These are phyloP conservation scores for Teunomyces gatunensis DNA, from an alignment of 805 yeast species.

Conservation along the genomic window DNA sequence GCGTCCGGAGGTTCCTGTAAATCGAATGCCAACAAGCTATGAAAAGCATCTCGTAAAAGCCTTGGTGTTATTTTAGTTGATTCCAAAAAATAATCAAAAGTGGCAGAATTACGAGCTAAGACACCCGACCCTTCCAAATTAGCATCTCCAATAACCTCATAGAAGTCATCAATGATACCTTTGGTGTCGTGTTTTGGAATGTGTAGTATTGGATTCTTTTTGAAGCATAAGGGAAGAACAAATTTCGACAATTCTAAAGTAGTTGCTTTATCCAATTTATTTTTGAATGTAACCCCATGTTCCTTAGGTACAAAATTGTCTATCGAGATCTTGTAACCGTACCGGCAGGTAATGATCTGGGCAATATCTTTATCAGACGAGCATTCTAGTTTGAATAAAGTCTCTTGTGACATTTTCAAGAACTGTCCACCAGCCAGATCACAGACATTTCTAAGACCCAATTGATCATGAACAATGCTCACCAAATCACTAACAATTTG, in stretches of 20 bases:
- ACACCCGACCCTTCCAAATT: conserved; percentile 39
- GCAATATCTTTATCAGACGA: conserved; percentile 64
- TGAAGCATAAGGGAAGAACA: conserved; percentile 54
- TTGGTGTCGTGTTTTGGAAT: conserved; percentile 71
- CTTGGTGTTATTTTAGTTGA: conserved; percentile 41
- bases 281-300: conserved; percentile 47
- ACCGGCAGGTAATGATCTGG: conserved; percentile 77
- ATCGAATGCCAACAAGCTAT: conserved; percentile 42
- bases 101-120: conserved; percentile 45
- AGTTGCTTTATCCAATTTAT: conserved; percentile 24
- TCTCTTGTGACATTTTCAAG: conserved; percentile 55
- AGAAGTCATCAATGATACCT: conserved; percentile 64
- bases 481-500: conserved; percentile 44
- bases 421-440: conserved; percentile 61
- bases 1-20: conserved; percentile 25
- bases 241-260: conserved; percentile 43
- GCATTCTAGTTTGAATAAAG: conserved; percentile 43
- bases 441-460: conserved; percentile 72
- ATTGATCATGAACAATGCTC: conserved; percentile 64
- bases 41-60: conserved; percentile 47
- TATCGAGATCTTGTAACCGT: conserved; percentile 60
- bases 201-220: conserved; percentile 56
- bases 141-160: conserved; percentile 71
- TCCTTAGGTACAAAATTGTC: conserved; percentile 64
- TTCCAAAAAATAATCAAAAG: conserved; percentile 48